Base-by-base conservation (phyloP, 805 yeast genomes). In the Soucietia sequanensis region DNA sequence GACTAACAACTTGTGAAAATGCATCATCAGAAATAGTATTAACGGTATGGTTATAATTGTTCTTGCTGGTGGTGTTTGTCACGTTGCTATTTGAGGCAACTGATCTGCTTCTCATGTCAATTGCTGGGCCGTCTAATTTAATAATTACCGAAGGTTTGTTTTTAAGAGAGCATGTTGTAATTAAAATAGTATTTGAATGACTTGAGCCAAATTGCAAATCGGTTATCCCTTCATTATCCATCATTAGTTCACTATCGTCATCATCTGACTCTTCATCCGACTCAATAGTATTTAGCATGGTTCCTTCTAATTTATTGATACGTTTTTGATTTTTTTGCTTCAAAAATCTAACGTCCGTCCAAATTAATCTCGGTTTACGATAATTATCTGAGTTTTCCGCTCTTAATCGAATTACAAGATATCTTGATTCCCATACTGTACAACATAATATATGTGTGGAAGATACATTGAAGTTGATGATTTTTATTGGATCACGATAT, bases 151-250 rank as follows among this genome's bases (percentile, higher is more conserved):
- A 56, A 1, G 67, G 63, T 16, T 62, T 40, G 29, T 46, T 46
- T 21, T 59, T 59, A 31, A 67, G 50, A 7, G 70, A 60, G 26
- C 70, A 63, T 13, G 65, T 58, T 0, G 72, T 52, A n/a, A 67
- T 35, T 6, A 67, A 40, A 5, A 68, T 42, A 6, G 68, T 57
- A 41, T 67, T 66, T 16, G 71, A 53, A 34, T 32, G 41, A 5
- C 54, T 48, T 10, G 50, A 43, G 2, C 72, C 71, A 54, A 89
- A 84, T 37, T 75, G 74, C 5, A 86, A 61, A 42, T 81, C 85
- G 0, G 98, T 91, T 24, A 91, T 86, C 2, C 97, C 97, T 54
- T 90, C 97, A 37, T 86, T 78, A 41, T 86, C 95, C 45, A 84
- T 61, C 68, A 62, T 62, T 27, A 57, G 41, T 19, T 55, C 55